phyloP scores from a whole-genome alignment of 2,329 filamentous ascomycete species.

The Cladosporium halotolerans region DNA sequence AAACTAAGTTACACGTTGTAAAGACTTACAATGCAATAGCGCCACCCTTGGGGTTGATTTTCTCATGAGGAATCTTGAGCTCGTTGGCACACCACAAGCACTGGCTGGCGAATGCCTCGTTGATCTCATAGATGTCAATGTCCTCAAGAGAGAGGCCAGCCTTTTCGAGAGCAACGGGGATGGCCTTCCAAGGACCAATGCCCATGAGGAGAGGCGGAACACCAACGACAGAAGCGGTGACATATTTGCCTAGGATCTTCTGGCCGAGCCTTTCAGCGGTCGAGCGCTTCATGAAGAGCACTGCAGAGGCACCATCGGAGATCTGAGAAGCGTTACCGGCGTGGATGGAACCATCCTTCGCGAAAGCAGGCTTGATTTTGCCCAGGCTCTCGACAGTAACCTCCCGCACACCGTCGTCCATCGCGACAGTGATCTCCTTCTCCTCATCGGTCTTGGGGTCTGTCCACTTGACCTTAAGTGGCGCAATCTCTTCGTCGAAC shows the following conservation, averaged over 20 bases:
- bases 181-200: slow-evolving; percentile 89
- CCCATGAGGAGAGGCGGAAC: slow-evolving; percentile 94
- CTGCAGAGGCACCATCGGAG: slow-evolving; percentile 89
- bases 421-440: slow-evolving; percentile 72
- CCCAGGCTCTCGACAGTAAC: slow-evolving; percentile 82
- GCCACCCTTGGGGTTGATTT: slow-evolving; percentile 96
- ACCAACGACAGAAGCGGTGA: slow-evolving; percentile 76
- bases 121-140: slow-evolving; percentile 97
- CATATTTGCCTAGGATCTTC: slow-evolving; percentile 86
- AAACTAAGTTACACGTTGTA: slow-evolving; percentile 2
- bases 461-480: slow-evolving; percentile 77
- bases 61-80: slow-evolving; percentile 72
- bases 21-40: slow-evolving; percentile 67
- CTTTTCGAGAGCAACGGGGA: slow-evolving; percentile 83
- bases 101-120: slow-evolving; percentile 96
- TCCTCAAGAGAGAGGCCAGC: slow-evolving; percentile 82
- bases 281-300: slow-evolving; percentile 89
- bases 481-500: slow-evolving; percentile 86
- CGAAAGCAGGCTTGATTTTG: slow-evolving; percentile 87
- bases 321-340: slow-evolving; percentile 95
- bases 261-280: slow-evolving; percentile 85
- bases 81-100: slow-evolving; percentile 90
- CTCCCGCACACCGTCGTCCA: slow-evolving; percentile 80
- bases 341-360: slow-evolving; percentile 88
- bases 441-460: slow-evolving; percentile 86